These are phyloP conservation scores for Hypomontagnella monticulosa DNA, from an alignment of 495 filamentous ascomycete genomes.

Conservation along the genomic window DNA sequence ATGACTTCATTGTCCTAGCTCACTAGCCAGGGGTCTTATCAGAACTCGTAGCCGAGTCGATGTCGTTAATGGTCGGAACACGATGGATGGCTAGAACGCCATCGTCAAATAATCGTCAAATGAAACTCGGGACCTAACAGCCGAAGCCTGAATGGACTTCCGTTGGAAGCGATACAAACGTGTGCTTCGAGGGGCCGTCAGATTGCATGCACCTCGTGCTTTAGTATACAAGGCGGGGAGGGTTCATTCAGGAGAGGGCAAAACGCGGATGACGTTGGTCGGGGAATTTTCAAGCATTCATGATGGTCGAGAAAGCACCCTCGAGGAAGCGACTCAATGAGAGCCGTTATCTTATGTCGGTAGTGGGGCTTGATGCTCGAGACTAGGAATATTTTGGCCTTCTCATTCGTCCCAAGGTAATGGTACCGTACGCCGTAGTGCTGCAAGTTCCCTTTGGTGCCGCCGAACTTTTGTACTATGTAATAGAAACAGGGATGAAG, in stretches of 20 bases:
- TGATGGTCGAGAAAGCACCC: slow-evolving; percentile 8
- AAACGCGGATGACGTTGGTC: slow-evolving; percentile 21
- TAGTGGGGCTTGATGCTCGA: slow-evolving; percentile 37
- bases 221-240: slow-evolving; percentile 24
- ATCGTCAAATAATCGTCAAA: slow-evolving; percentile 22
- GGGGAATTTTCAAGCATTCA: slow-evolving; percentile 27
- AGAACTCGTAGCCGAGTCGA: slow-evolving; percentile 20
- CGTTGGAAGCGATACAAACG: slow-evolving; percentile 22
- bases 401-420: slow-evolving; percentile 41
- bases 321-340: slow-evolving; percentile 22
- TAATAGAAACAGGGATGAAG: slow-evolving; percentile 40
- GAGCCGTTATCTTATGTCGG: slow-evolving; percentile 32
- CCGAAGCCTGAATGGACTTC: slow-evolving; percentile 23
- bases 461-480: slow-evolving; percentile 40
- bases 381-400: slow-evolving; percentile 33
- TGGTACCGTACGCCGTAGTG: slow-evolving; percentile 43
- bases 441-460: slow-evolving; percentile 42
- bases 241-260: slow-evolving; percentile 9
- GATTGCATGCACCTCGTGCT: slow-evolving; percentile 31
- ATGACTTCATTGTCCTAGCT: slow-evolving; percentile 25
- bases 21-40: slow-evolving; percentile 21
- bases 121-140: slow-evolving; percentile 21
- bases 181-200: slow-evolving; percentile 22
- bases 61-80: slow-evolving; percentile 1
- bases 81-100: slow-evolving; percentile 5